These are phyloP conservation scores for Pseudocercospora fuligena DNA, from an alignment of 2,329 filamentous ascomycete species.

Conservation along the genomic window DNA sequence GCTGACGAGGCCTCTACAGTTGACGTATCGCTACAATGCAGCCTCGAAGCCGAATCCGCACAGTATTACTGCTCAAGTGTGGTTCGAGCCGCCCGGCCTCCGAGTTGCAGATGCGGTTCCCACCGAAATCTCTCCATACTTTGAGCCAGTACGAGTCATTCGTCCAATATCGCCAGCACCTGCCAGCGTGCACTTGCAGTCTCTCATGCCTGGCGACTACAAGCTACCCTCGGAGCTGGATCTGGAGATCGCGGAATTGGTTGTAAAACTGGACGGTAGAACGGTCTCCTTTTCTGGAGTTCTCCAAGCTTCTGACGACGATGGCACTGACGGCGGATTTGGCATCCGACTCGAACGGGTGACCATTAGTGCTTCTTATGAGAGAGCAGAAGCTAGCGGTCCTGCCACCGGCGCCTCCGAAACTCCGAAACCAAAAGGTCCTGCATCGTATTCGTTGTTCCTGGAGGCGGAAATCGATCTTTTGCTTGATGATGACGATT, in stretches of 20 bases:
- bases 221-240: background rate
- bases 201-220: background rate
- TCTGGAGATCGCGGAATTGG: background rate
- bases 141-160: background rate
- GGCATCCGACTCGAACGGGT: constrained; percentile 9
- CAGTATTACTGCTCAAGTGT: background rate
- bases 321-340: background rate
- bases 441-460: background rate
- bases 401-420: too few relatives aligned
- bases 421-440: background rate
- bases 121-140: background rate
- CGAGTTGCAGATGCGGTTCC: background rate
- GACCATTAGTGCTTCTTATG: background rate
- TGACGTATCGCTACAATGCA: background rate
- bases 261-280: background rate
- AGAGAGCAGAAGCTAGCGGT: background rate
- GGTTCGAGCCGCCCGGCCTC: background rate
- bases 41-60: background rate
- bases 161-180: background rate
- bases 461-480: constrained; percentile 11
- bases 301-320: background rate
- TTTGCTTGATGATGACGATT: too few relatives aligned
- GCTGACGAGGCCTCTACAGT: background rate
- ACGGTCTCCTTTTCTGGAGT: background rate
- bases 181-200: background rate